Evolutionary conservation across 495 filamentous ascomycete species (phyloP).

Genomic region (Neurospora sp.): DNA sequence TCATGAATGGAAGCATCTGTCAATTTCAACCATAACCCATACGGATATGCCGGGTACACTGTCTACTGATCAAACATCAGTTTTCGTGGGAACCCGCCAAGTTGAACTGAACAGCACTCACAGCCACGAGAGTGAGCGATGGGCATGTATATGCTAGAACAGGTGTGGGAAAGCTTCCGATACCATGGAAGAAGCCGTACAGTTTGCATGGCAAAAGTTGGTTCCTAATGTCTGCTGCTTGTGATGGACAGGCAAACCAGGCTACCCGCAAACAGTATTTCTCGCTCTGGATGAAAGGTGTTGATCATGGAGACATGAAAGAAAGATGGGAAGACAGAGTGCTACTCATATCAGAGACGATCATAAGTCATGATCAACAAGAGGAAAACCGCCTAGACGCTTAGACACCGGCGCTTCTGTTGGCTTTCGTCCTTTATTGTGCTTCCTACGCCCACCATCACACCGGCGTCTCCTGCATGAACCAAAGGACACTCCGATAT

Average conservation of each 20-base stretch:
- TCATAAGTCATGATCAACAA: not conserved
- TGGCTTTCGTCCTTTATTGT: not conserved
- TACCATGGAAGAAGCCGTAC: not conserved
- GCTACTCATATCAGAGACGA: not conserved
- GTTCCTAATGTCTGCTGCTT: not conserved
- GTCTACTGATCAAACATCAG: not conserved
- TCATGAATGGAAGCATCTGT: not conserved
- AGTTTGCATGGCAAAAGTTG: not conserved
- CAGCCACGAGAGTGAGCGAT: not conserved
- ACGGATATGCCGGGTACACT: not conserved
- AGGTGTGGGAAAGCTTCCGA: not conserved
- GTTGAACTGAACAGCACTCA: not conserved
- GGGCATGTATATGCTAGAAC: not conserved
- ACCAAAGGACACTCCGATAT: not conserved
- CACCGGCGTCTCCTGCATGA: not conserved
- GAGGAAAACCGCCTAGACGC: not conserved
- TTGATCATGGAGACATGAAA: not conserved
- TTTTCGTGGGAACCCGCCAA: not conserved
- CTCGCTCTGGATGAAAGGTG: not conserved
- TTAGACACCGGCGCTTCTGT: not conserved
- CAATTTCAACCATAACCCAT: too few relatives aligned
- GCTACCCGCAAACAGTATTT: not conserved
- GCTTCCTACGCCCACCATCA: not conserved
- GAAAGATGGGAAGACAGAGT: not conserved
- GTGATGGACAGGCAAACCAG: not conserved